A percentile compares a stretch with the other conserved stretches of the same genome.
These are phyloP conservation scores for Fusarium tricinctum DNA, from an alignment of 2,329 filamentous ascomycete species.

Conservation along the genomic window DNA sequence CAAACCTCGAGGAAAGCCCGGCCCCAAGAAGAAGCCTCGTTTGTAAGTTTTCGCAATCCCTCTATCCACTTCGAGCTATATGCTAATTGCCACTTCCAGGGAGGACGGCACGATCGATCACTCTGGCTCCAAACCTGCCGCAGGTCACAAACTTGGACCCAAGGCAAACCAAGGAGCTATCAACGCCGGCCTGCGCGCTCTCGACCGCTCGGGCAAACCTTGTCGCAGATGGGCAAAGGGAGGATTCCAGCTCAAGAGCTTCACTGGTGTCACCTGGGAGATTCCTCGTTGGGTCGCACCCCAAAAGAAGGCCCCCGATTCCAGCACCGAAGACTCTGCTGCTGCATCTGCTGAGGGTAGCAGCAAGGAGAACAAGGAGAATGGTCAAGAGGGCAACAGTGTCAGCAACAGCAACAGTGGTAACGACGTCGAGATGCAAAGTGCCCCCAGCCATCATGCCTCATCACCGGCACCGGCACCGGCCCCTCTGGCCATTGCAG, in stretches of 20 bases:
- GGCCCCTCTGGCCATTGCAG: conserved; percentile 62
- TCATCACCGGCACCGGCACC: conserved; percentile 69
- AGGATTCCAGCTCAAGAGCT: conserved; percentile 87
- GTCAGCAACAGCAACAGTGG: conserved; percentile 60
- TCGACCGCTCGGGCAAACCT: conserved; percentile 91
- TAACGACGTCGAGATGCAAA: conserved; percentile 67
- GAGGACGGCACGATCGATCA: conserved; percentile 75
- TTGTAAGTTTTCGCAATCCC: conserved; percentile 74
- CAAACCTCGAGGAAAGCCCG: conserved; percentile 88
- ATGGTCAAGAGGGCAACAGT: conserved; percentile 65
- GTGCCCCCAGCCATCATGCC: conserved; percentile 64
- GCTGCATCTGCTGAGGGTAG: conserved; percentile 65
- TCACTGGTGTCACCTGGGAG: conserved; percentile 88
- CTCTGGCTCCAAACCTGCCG: conserved; percentile 64
- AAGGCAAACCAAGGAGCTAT: conserved; percentile 98
- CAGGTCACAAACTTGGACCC: conserved; percentile 87
- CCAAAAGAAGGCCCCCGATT: conserved; percentile 65
- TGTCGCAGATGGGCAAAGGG: conserved; percentile 93
- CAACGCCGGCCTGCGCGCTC: conserved; percentile 93
- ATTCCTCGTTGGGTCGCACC: conserved; percentile 86
- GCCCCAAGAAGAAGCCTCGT: conserved; percentile 95
- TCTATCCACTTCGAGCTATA: background rate
- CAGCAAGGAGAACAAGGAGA: conserved; percentile 76
- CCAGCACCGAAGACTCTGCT: conserved; percentile 62
- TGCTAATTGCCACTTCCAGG: conserved; percentile 58